Evolutionary conservation across 345 rosid species (phyloP).

Genomic region (Populus euphratica): DNA sequence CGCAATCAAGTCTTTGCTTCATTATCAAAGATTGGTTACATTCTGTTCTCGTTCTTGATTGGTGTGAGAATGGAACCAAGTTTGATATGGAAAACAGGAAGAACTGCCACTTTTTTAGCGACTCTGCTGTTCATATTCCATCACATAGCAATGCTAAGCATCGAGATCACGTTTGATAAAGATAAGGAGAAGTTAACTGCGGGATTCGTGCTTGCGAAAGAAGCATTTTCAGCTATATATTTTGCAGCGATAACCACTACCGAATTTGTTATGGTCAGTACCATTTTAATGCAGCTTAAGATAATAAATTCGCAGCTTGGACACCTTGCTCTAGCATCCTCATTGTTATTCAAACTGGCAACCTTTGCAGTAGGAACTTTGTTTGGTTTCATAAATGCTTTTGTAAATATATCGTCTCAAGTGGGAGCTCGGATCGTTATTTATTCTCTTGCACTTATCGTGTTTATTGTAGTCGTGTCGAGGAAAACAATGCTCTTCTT

Average conservation of each 20-base stretch:
- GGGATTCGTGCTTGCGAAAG: too few species aligned
- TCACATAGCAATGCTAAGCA: neutral
- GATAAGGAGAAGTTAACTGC: too few species aligned
- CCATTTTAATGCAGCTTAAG: conserved; percentile 33
- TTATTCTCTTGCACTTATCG: neutral
- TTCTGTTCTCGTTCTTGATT: conserved; percentile 29
- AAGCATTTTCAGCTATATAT: neutral
- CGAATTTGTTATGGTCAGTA: conserved; percentile 25
- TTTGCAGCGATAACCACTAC: neutral
- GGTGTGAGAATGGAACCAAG: conserved; percentile 32
- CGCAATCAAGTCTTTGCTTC: conserved; percentile 6
- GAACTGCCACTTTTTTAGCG: conserved; percentile 15
- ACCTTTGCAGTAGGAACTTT: neutral
- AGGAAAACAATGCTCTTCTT: conserved; percentile 15
- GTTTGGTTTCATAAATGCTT: neutral
- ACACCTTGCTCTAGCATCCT: conserved; percentile 32
- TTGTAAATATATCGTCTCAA: neutral
- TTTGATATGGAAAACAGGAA: conserved; percentile 15
- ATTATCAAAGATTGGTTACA: conserved; percentile 21
- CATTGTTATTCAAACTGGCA: conserved; percentile 21
- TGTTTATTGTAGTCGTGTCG: neutral
- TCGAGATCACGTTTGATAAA: neutral
- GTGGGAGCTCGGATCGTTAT: neutral
- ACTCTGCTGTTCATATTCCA: neutral
- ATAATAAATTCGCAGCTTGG: conserved; percentile 37